Percentiles rank a stretch among this genome's conserved stretches.
phyloP scores from a whole-genome alignment of 306 rosid genomes.

The Vigna trinervia region DNA sequence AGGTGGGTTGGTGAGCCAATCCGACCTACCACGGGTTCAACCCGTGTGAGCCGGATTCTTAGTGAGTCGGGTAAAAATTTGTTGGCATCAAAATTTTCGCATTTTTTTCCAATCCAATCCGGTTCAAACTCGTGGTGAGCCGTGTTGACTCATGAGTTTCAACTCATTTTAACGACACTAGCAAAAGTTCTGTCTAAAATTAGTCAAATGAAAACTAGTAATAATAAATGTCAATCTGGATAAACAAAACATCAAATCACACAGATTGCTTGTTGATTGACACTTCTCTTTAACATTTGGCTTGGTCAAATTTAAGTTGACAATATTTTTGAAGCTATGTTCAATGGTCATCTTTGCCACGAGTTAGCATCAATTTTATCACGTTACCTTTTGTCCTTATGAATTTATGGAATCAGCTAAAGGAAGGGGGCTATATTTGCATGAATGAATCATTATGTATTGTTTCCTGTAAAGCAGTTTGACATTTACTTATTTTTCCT shows the following conservation, averaged over 20 bases:
- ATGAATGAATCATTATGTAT: not conserved
- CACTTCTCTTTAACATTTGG: not conserved
- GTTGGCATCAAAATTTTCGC: no score
- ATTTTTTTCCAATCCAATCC: no score
- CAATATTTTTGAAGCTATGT: slow-evolving; percentile 8
- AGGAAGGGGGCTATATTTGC: not conserved
- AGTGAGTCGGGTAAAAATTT: no score
- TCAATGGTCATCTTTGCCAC: not conserved
- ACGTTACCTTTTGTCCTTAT: not conserved
- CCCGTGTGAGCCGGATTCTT: no score
- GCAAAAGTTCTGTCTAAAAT: not conserved
- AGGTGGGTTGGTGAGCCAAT: no score
- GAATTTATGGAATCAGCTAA: slow-evolving; percentile 14
- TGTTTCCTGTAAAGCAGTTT: slow-evolving; percentile 13
- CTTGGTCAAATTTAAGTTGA: slow-evolving; percentile 13
- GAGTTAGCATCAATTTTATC: slow-evolving; percentile 11
- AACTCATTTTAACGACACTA: no score
- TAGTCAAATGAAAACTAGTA: not conserved
- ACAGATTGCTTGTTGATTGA: slow-evolving; percentile 11
- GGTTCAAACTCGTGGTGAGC: no score
- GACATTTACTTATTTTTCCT: slow-evolving; percentile 23
- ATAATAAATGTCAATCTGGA: not conserved
- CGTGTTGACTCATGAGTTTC: no score
- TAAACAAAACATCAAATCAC: not conserved
- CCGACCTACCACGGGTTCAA: no score